Conservation (phyloP, 768 basidiomycete species). For the Boletus sp. region DNA sequence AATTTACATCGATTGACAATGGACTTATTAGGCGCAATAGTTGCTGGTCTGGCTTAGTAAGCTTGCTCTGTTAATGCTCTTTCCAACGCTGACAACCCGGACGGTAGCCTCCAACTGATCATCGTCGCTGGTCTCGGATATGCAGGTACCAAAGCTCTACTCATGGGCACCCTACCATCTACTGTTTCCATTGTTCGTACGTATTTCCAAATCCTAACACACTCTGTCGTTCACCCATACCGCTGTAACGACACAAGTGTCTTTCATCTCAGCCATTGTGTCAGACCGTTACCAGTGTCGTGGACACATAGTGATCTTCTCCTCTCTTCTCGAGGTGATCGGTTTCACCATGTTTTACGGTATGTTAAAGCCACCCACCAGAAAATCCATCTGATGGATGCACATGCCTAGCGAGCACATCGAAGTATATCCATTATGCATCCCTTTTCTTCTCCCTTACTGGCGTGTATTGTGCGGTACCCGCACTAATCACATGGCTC, state of each 20-base stretch:
- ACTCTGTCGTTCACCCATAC: not conserved
- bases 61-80: not conserved
- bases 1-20: too few species aligned
- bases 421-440: conserved; percentile 46
- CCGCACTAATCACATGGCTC: conserved; percentile 42
- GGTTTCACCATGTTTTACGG: conserved; percentile 42
- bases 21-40: conserved; percentile 10
- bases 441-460: conserved; percentile 56
- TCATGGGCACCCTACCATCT: conserved; percentile 56
- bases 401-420: conserved; percentile 18
- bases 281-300: conserved; percentile 42
- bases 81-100: too few species aligned
- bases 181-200: conserved; percentile 46
- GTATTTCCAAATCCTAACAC: conserved; percentile 10
- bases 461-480: conserved; percentile 50
- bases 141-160: conserved; percentile 22
- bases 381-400: not conserved
- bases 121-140: too few species aligned
- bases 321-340: conserved; percentile 34
- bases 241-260: conserved; percentile 26
- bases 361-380: conserved; percentile 20
- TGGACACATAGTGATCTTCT: conserved; percentile 45
- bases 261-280: conserved; percentile 23
- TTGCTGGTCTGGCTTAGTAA: conserved; percentile 25
- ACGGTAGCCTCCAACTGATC: too few species aligned